Evolutionary conservation across 2,329 filamentous ascomycete genomes (phyloP).

Genomic region (Aquanectria penicillioides): DNA sequence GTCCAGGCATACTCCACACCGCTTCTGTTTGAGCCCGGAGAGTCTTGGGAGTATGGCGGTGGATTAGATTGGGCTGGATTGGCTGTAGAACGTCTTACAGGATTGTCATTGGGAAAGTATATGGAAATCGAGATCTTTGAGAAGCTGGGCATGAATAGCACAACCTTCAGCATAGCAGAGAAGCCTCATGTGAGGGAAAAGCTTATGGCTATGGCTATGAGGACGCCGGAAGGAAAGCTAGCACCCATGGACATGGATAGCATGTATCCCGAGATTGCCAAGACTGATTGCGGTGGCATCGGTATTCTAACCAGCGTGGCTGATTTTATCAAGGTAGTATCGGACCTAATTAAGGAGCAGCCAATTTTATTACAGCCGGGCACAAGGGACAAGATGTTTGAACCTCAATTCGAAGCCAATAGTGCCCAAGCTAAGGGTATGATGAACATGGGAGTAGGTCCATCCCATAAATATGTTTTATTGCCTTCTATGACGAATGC

Average conservation of each 20-base stretch:
- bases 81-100: slow-evolving; percentile 37
- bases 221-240: not conserved
- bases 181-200: not conserved
- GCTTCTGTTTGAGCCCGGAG: slow-evolving; percentile 43
- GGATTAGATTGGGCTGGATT: slow-evolving; percentile 44
- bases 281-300: not conserved
- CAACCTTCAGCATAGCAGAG: not conserved
- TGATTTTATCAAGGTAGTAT: not conserved
- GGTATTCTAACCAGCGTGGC: not conserved
- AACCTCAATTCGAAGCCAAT: not conserved
- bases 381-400: not conserved
- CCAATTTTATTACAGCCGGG: not conserved
- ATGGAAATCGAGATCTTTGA: not conserved
- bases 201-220: not conserved
- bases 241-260: not conserved
- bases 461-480: too few species aligned
- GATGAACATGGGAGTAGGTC: slow-evolving; percentile 7
- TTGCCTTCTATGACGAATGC: not conserved
- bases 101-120: slow-evolving; percentile 36
- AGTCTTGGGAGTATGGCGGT: slow-evolving; percentile 43
- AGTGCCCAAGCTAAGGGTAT: not conserved
- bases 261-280: not conserved
- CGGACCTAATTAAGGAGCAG: not conserved
- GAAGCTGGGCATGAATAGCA: not conserved
- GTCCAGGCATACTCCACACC: slow-evolving; percentile 25